Evolutionary conservation across 2,329 filamentous ascomycete species (phyloP), one percentile per base, ranked within the genome.

Genomic region (Moelleriella libera): DNA sequence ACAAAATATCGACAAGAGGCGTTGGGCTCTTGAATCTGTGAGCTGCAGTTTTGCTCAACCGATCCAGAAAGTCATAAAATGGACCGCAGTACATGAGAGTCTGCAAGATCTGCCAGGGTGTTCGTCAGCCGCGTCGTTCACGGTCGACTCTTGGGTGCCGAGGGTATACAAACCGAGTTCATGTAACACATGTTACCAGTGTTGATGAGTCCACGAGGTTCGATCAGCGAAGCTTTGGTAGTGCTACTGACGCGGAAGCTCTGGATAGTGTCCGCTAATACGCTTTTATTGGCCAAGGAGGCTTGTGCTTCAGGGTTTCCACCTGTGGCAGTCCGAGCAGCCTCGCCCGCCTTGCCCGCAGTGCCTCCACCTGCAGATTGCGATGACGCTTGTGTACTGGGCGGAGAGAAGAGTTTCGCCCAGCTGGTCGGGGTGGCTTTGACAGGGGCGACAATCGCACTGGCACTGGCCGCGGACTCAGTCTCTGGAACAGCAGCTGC

Each of bases 171-270:
- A 42, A n/a, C 90, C 53, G 92, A 96, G 71, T 97, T 98, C 92
- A 98, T 97, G 68, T 98, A 98, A 67, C 92, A 98, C 86, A 97
- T 94, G 62, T 98, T 97, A 45, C 92, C 92, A 41, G 90, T 94
- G 67, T 98, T 98, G 55, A 95, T 85, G 59, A 98, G 76, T 45
- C 92, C 92, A 54, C 90, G 80, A 45, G 92, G 92, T 66, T 97
- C 88, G 45, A 98, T 74, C 59, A 96, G 96, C 14, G 84, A 73
- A 54, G 90, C 70, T 57, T 83, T 86, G 32, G 76, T 69, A 39
- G 74, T 73, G 39, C 72, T 71, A 49, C 78, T 75, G 29, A 88
- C 80, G 47, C 76, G 77, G 62, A 89, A 92, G 30, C 78, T 76
- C 45, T 75, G 75, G 46, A 98, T 72, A 37, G 86, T 85, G 55